Evolutionary conservation across 2,329 filamentous ascomycete genomes (phyloP).

Genomic region (Colletotrichum spinosum): DNA sequence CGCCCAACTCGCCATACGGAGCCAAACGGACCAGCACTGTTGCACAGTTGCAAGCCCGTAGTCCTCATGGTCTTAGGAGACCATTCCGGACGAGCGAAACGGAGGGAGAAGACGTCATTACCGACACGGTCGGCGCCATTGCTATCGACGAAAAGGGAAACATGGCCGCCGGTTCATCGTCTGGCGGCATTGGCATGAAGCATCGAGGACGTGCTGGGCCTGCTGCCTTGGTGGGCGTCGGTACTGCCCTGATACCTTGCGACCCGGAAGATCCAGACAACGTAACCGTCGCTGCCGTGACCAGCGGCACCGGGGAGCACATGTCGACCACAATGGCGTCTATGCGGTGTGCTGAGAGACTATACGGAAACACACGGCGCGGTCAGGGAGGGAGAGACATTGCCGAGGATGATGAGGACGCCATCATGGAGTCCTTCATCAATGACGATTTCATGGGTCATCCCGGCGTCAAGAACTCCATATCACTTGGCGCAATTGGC

Average conservation of each 20-base stretch:
- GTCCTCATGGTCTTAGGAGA: constrained; percentile 51
- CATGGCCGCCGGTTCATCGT: constrained; percentile 95
- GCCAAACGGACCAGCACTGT: constrained; percentile 25
- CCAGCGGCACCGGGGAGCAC: constrained; percentile 95
- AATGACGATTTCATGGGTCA: constrained; percentile 93
- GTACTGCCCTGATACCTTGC: constrained; percentile 86
- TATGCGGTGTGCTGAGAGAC: constrained; percentile 83
- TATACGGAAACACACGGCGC: constrained; percentile 78
- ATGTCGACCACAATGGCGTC: constrained; percentile 97
- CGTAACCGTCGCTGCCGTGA: constrained; percentile 83
- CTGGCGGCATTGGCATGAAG: constrained; percentile 98
- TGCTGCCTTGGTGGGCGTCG: constrained; percentile 91
- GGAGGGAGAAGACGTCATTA: constrained; percentile 72
- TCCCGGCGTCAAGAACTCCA: constrained; percentile 83
- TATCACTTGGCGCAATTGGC: constrained; percentile 89
- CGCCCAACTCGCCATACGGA: constrained; percentile 31
- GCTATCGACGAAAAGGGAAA: constrained; percentile 87
- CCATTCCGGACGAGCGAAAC: constrained; percentile 41
- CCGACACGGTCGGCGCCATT: constrained; percentile 96
- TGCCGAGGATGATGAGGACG: constrained; percentile 80
- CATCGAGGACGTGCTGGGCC: constrained; percentile 91
- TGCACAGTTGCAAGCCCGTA: constrained; percentile 31
- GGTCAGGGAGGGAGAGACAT: constrained; percentile 71
- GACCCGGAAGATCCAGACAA: constrained; percentile 76
- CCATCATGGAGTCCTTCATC: constrained; percentile 80